Evolutionary conservation across 495 filamentous ascomycete species (phyloP), one percentile per base, ranked within the genome.

Genomic region (Penicillium diatomitis): DNA sequence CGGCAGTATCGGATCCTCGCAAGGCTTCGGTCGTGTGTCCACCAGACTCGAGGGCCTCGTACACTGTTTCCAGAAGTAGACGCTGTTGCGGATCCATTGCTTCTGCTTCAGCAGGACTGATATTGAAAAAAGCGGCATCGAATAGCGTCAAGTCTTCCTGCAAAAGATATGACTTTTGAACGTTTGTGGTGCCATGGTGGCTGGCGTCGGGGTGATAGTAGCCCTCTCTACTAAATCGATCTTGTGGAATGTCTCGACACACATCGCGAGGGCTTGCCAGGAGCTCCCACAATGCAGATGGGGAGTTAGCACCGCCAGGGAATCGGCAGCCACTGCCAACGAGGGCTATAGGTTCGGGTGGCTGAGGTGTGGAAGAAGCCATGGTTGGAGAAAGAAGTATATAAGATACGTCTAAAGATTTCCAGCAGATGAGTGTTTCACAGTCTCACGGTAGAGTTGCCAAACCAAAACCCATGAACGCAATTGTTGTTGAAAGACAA

Each of bases 91-190:
- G 75, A 44, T 77, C 75, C 12, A 78, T 75, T 4, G 65, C 53
- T 9, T 63, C 61, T 35, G 81, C 73, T 64, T 85, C 74, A 43
- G 71, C 61, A 8, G 75, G 69, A 7, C 73, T 76, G 38, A 84
- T 79, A 33, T 71, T 72, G 63, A 87, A 86, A 61, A 85, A 86
- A 4, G 48, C 49, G 8, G 71, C 62, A 27, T 81, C 76, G 39
- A 81, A 81, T 1, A 51, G 34, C 0, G 63, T 53, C n/a, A 65
- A 12, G 41, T 81, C 75, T 31, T 74, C 68, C 0, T 62, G 41
- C 2, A 81, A 48, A 2, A 78, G 56, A 47, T 79, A 76, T 0
- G 74, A 68, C 8, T 70, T 62, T 11, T 56, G 39, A 1, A 62
- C 68, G 38, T 73, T 71, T 12, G 50, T 64, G 0, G 58, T 63